phyloP scores from a whole-genome alignment of 1,284 basidiomycete genomes.

The Ustilago cynodontis region DNA sequence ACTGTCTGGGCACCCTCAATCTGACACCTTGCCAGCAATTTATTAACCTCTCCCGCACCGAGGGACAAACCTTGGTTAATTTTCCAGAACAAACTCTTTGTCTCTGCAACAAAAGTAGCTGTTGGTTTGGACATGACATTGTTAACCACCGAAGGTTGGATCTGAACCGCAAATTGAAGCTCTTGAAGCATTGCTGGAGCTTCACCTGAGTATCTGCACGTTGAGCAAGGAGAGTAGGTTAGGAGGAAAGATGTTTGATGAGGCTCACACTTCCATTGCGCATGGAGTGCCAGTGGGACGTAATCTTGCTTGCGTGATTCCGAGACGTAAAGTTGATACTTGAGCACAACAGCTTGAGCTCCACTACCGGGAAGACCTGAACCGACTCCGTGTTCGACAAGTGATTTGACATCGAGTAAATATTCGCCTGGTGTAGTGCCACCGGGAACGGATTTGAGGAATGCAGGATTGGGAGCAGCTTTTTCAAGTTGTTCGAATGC shows the following conservation, averaged over 20 bases:
- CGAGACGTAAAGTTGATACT: conserved; percentile 73
- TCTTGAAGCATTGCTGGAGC: conserved; percentile 48
- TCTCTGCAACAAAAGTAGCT: conserved; percentile 70
- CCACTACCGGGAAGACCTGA: conserved; percentile 29
- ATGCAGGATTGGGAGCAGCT: conserved; percentile 73
- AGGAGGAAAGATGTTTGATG: conserved; percentile 73
- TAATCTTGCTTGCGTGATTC: conserved; percentile 64
- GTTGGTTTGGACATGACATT: conserved; percentile 74
- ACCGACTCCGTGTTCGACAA: conserved; percentile 55
- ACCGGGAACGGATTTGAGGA: conserved; percentile 70
- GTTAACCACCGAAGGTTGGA: conserved; percentile 70
- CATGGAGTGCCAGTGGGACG: conserved; percentile 72
- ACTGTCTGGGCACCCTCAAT: conserved; percentile 64
- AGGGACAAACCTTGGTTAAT: conserved; percentile 62
- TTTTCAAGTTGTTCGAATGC: conserved; percentile 73
- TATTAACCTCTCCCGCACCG: conserved; percentile 50
- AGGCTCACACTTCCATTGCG: conserved; percentile 73
- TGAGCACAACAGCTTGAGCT: conserved; percentile 71
- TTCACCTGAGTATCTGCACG: conserved; percentile 9
- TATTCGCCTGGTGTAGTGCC: conserved; percentile 71
- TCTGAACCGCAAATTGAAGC: conserved; percentile 70
- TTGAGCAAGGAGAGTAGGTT: conserved; percentile 70
- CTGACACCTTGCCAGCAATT: conserved; percentile 73
- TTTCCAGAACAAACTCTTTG: conserved; percentile 71
- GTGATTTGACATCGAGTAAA: conserved; percentile 71